A percentile compares a stretch with the other conserved stretches of the same genome.
These are phyloP conservation scores for Candida corydali DNA, from an alignment of 805 yeast species.

Conservation along the genomic window DNA sequence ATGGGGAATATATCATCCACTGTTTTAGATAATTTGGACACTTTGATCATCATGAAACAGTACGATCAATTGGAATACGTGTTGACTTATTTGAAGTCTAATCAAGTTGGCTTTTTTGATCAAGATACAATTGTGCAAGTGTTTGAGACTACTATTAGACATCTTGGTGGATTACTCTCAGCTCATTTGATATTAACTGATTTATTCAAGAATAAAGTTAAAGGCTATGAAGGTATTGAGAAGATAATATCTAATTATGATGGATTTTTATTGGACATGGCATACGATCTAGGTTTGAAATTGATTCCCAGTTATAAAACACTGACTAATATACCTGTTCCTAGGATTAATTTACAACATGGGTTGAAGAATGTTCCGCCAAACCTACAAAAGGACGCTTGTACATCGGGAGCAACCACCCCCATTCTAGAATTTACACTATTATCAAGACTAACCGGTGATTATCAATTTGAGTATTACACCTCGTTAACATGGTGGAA, in stretches of 20 bases:
- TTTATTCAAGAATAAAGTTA: slow-evolving; percentile 9
- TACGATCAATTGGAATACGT: slow-evolving; percentile 44
- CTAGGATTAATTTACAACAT: slow-evolving; percentile 63
- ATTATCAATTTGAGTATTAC: slow-evolving; percentile 60
- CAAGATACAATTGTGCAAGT: slow-evolving; percentile 77
- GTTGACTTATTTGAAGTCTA: slow-evolving; percentile 23
- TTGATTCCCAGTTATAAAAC: slow-evolving; percentile 69
- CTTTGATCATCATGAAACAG: slow-evolving; percentile 70
- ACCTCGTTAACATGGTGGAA: slow-evolving; percentile 61
- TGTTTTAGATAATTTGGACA: slow-evolving; percentile 73
- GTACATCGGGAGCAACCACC: slow-evolving; percentile 84
- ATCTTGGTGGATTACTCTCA: slow-evolving; percentile 76
- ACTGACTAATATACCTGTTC: slow-evolving; percentile 63
- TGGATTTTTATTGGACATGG: slow-evolving; percentile 68
- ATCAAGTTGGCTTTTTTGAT: slow-evolving; percentile 48
- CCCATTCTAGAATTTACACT: slow-evolving; percentile 79
- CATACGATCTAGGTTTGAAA: slow-evolving; percentile 70
- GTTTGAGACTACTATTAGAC: slow-evolving; percentile 79
- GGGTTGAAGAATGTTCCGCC: slow-evolving; percentile 49
- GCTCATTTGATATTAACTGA: slow-evolving; percentile 56
- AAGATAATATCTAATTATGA: slow-evolving; percentile 45
- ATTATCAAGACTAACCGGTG: slow-evolving; percentile 70
- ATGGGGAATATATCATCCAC: slow-evolving; percentile 82
- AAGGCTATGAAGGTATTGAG: slow-evolving; percentile 30
- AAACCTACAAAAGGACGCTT: slow-evolving; percentile 56